phyloP scores from a whole-genome alignment of 164 flowering plant species.

The Amborella trichopoda region DNA sequence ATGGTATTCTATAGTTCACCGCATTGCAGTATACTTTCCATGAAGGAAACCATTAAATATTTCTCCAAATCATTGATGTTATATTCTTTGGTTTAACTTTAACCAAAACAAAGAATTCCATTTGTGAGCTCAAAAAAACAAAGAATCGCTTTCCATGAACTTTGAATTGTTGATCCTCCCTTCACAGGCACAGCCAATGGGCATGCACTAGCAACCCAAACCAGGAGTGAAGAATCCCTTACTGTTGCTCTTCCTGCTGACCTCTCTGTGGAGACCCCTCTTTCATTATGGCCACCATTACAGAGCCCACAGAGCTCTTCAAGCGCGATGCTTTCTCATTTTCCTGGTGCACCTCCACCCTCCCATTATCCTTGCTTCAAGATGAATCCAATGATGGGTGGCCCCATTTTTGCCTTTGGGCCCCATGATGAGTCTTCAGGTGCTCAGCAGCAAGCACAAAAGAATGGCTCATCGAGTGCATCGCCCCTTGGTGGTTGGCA shows the following conservation, averaged over 20 bases:
- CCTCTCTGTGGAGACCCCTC: slow-evolving; percentile 83
- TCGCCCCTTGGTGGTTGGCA: slow-evolving; percentile 65
- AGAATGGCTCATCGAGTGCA: slow-evolving; percentile 37
- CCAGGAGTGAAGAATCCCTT: slow-evolving; percentile 65
- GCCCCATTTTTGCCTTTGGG: slow-evolving; percentile 76
- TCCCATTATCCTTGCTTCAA: slow-evolving; percentile 81
- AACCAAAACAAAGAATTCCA: too few relatives aligned
- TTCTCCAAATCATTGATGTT: too few relatives aligned
- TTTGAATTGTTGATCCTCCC: too few relatives aligned
- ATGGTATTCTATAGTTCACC: too few relatives aligned
- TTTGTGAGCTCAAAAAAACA: too few relatives aligned
- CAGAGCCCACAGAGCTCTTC: slow-evolving; percentile 69
- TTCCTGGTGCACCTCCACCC: slow-evolving; percentile 54
- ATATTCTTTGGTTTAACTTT: too few relatives aligned
- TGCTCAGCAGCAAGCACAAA: slow-evolving; percentile 52
- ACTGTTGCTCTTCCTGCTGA: slow-evolving; percentile 92
- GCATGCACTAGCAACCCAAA: slow-evolving; percentile 27
- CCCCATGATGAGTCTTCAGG: slow-evolving; percentile 66
- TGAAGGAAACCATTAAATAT: too few relatives aligned
- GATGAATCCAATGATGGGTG: slow-evolving; percentile 80
- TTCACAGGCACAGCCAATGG: too few relatives aligned
- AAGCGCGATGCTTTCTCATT: slow-evolving; percentile 68
- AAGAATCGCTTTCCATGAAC: too few relatives aligned
- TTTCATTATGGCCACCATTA: slow-evolving; percentile 75
- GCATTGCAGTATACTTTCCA: too few relatives aligned